Evolutionary conservation across 2,329 filamentous ascomycete species (phyloP), one percentile per base, ranked within the genome.

Genomic region (Rasamsonia emersonii): DNA sequence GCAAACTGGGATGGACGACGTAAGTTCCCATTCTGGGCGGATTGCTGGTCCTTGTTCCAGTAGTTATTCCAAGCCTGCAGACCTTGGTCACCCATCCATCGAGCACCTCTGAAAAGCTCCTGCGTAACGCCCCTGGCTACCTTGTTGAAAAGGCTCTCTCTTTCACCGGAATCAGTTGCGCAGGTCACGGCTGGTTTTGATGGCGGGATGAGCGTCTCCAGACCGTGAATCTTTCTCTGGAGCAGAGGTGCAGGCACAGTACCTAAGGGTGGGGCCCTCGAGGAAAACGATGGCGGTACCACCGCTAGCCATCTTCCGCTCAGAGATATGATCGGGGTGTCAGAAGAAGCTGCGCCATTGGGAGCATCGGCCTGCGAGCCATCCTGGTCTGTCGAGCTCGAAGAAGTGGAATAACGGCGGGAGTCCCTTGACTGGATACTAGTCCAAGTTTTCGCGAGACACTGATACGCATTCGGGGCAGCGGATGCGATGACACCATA

Each of bases 361-460:
- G 54, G 53, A 9, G 51, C 50, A 29, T 64, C 62, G 16, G 53
- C 52, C 23, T 59, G 58, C 35, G 59, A 57, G 17, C 56, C 58
- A 37, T 64, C 62, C 8, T 56, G 51, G 36, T 65, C 64, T 10
- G 63, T 62, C 15, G 62, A 64, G 33, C 49, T 60, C 9, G 61
- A 65, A 13, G 65, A 67, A 9, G 56, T 57, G 9, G 65, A 68
- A 35, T 65, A 61, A 36, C 64, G 56, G 28, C 64, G 55, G 17
- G 47, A 41, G 31, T 62, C 53, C 25, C 51, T 53, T 9, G 54
- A 72, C 50, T 91, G 84, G 17, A 94, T 66, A 26, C 78, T 79
- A 1, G 91, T 95, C 91, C 91, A 98, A 11, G 93, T 64, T 61
- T 98, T 98, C 13, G 81, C 88, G 34, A 91, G 68, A 47, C 86